Conservation (phyloP, 2,329 filamentous ascomycete genomes). For the Polychaeton citri region DNA sequence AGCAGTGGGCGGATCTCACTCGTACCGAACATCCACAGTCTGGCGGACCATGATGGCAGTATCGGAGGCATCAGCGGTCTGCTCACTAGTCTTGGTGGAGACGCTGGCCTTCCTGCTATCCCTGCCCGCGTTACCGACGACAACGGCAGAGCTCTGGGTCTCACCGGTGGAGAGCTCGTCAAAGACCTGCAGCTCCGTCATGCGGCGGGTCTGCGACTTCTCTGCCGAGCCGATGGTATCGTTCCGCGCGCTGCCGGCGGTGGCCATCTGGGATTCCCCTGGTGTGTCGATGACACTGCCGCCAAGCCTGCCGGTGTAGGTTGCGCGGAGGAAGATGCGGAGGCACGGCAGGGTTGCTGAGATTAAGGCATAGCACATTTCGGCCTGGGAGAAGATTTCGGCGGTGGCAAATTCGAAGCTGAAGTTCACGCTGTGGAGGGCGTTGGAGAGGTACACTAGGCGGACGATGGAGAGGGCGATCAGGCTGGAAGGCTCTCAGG, state of each 20-base stretch:
- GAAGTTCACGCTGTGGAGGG: slow-evolving; percentile 3
- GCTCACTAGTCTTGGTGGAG: not conserved
- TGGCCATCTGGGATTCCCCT: not conserved
- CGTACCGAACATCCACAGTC: not conserved
- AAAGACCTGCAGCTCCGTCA: too few relatives aligned
- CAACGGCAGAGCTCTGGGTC: not conserved
- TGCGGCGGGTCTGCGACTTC: too few relatives aligned
- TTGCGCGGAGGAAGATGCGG: slow-evolving; percentile 6
- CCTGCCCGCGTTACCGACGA: not conserved
- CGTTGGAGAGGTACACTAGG: not conserved
- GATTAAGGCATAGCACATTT: slow-evolving; percentile 10
- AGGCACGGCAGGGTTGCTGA: slow-evolving; percentile 11
- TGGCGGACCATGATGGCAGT: not conserved
- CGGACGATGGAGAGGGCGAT: not conserved
- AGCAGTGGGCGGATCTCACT: too few relatives aligned
- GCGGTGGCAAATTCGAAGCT: slow-evolving; percentile 5
- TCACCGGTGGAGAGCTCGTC: too few relatives aligned
- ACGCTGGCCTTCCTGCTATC: not conserved
- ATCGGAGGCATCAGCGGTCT: not conserved
- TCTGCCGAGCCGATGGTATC: not conserved
- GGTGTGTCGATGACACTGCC: not conserved
- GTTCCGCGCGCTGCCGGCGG: not conserved
- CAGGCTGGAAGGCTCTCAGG: too few relatives aligned
- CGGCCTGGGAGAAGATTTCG: slow-evolving; percentile 7
- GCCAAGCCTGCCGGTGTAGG: not conserved